Percentiles rank a stretch among this genome's conserved stretches.
Evolutionary conservation across 208 protist species (phyloP).

Genomic region (Leishmania amazonensis): DNA sequence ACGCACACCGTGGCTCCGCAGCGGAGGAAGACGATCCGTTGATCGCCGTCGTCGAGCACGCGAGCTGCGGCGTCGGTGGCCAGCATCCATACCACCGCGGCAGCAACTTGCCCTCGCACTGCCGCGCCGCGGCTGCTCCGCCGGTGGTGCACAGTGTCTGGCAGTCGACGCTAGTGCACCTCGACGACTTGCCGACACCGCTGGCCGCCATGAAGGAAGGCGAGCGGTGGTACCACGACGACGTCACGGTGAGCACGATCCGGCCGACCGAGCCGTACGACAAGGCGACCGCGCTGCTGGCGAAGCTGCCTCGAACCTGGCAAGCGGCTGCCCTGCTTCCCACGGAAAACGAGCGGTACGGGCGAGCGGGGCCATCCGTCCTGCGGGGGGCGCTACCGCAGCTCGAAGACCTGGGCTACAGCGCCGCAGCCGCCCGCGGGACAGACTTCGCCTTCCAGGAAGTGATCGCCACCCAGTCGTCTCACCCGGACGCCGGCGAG

Average conservation of each 20-base stretch:
- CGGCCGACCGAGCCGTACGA: slow-evolving; percentile 82
- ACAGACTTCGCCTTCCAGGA: slow-evolving; percentile 62
- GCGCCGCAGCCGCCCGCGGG: slow-evolving; percentile 17
- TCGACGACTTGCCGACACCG: slow-evolving; percentile 86
- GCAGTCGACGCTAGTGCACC: slow-evolving; percentile 90
- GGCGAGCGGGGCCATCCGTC: slow-evolving; percentile 33
- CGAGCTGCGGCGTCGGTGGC: background rate
- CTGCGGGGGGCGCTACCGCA: slow-evolving; percentile 68
- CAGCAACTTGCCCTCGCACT: slow-evolving; percentile 1
- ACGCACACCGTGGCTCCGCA: background rate
- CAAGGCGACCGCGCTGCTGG: slow-evolving; percentile 36
- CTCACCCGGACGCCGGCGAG: slow-evolving; percentile 69
- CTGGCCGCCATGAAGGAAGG: slow-evolving; percentile 79
- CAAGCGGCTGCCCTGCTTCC: slow-evolving; percentile 41
- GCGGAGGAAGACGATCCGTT: slow-evolving; percentile 20
- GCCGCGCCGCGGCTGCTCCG: slow-evolving; percentile 2
- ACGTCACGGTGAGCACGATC: slow-evolving; percentile 73
- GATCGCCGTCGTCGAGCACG: slow-evolving; percentile 40
- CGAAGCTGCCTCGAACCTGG: slow-evolving; percentile 30
- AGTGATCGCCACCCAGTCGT: slow-evolving; percentile 77
- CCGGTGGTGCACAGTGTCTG: slow-evolving; percentile 75
- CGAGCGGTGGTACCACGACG: slow-evolving; percentile 90
- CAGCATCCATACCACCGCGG: slow-evolving; percentile 23
- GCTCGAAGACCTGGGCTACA: slow-evolving; percentile 78
- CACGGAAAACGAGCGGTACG: slow-evolving; percentile 33